Evolutionary conservation across 2,329 filamentous ascomycete genomes (phyloP).

Genomic region (Botrytis cinerea): DNA sequence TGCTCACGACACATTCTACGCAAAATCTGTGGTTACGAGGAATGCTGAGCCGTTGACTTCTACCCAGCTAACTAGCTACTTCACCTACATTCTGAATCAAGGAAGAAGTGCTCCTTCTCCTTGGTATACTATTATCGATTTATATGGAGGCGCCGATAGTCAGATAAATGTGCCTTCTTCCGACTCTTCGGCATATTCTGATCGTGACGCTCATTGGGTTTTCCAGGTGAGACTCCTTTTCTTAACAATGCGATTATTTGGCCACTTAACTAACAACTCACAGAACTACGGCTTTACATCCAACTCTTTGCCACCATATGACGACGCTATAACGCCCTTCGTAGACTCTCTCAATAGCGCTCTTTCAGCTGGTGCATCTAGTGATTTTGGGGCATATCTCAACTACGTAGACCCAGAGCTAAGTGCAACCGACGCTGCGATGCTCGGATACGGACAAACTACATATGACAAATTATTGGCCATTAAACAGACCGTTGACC

Average conservation of each 20-base stretch:
- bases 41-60: constrained; percentile 24
- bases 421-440: background rate
- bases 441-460: constrained; percentile 15
- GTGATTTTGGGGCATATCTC: constrained; percentile 27
- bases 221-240: constrained; percentile 20
- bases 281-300: constrained; percentile 26
- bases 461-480: constrained; percentile 25
- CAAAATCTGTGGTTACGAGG: constrained; percentile 29
- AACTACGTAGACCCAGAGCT: constrained; percentile 27
- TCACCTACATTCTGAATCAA: constrained; percentile 20
- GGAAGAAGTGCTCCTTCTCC: constrained; percentile 19
- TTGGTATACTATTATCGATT: constrained; percentile 25
- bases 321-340: constrained; percentile 14
- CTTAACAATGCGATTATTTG: too few relatives aligned
- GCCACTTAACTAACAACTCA: constrained; percentile 2
- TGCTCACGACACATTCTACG: constrained; percentile 29
- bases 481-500: constrained; percentile 23
- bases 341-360: constrained; percentile 27
- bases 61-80: constrained; percentile 21
- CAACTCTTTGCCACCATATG: constrained; percentile 16
- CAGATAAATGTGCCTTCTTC: constrained; percentile 24
- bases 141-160: constrained; percentile 27
- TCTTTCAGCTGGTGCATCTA: constrained; percentile 28
- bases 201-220: constrained; percentile 27
- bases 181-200: constrained; percentile 24